Evolutionary conservation across 139 green algal genomes (phyloP), one percentile per base, ranked within the genome.

Genomic region (Haematococcus lacustris): DNA sequence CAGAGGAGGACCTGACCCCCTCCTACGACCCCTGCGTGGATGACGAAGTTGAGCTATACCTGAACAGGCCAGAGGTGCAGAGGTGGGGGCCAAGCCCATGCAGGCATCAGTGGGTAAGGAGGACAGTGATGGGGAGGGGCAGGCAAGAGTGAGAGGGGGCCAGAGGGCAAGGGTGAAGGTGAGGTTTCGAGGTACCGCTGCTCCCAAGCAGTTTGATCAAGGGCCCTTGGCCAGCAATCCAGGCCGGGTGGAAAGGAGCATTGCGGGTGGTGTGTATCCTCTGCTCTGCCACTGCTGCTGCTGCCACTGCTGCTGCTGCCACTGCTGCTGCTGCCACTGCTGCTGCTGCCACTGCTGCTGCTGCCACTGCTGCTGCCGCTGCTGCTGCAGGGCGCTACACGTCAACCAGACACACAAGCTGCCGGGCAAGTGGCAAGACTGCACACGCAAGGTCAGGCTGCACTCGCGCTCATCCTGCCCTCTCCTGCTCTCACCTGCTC

Each of bases 21-120:
- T 73, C 68, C 0, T 94, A 93, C 71, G 90, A 95, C 78, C 85
- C 90, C 0, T 95, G 90, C 70, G 71, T 96, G 5, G 90, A 91
- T 66, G 63, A 86, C 33, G 84, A 91, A 62, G 83, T 90, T 17
- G 79, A 87, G 61, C 43, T 43, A 1, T 96, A 92, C 84, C 69
- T 95, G 28, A 96, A 96, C 81, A 66, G 85, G 39, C 76, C 73
- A 0, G 86, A 95, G 38, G 88, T 96, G 65, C 80, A 91, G 64
- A 60, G 59, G 69, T 74, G 59, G 64, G 32, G n/a, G n/a, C n/a
- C 66, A 92, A 30, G 85, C 90, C 32, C 86, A 92, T 64, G 25
- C 43, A 53, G 43, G 43, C 9, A 53, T 53, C 9, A 28, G 43
- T n/a, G n/a, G n/a, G n/a, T n/a, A n/a, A n/a, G n/a, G n/a, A n/a